Base-by-base conservation (phyloP, 805 yeast species). In the Metschnikowia aberdeeniae region DNA sequence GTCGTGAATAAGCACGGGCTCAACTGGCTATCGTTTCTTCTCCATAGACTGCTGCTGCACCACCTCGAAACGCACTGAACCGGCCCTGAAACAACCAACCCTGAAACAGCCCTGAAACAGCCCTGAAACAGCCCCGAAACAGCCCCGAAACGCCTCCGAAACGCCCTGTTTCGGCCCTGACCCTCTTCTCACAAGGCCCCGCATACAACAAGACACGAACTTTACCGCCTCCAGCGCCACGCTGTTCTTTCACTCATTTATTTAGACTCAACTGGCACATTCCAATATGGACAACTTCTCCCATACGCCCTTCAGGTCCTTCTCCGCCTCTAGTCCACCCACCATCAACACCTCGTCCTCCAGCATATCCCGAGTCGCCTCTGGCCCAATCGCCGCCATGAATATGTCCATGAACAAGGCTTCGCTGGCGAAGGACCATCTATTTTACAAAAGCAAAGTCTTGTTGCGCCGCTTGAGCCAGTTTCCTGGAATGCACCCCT, bases 401-500 rank as follows among this genome's bases (percentile, higher is more conserved):
- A 60, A 66, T 14, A 50, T 75, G 62, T 72, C 78, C 39, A 78
- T 86, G 80, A 86, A 86, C 63, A 75, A 74, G 52, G 76, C 73
- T 49, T 85, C 85, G 5, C 67, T 75, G 19, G 79, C 81, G 17
- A 68, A 73, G 41, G 90, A 84, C 48, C 88, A 90, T 29, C 66
- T 88, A 22, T 86, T 79, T 60, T 82, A 82, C 61, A 76, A 86
- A 32, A 81, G 93, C 60, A 62, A 73, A 20, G 70, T 68, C 26
- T 68, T 87, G 44, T 75, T 80, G 57, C 71, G 66, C 46, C 65
- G 84, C 47, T 63, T 89, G 30, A 78, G 76, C 43, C 65, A 69
- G 34, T 75, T 86, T 19, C 80, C 85, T 0, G 89, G 84, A 14
- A 73, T 89, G 75, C 76, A 75, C 31, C 84, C 89, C 33, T 85